phyloP scores from a whole-genome alignment of 805 yeast genomes.

The Myxozyma nipponensis region DNA sequence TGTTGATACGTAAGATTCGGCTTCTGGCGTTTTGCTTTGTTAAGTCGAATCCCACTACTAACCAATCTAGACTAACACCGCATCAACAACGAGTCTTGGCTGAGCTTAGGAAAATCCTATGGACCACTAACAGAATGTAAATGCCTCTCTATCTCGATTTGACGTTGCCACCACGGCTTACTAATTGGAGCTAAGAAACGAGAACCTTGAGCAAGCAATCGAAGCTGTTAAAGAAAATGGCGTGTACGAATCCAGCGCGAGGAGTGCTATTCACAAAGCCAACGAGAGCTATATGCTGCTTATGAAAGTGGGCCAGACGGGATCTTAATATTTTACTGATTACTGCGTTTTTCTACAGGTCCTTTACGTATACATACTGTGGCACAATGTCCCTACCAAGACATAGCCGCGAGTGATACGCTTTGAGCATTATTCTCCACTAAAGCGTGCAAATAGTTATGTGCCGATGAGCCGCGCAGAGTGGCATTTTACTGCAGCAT shows the following conservation, averaged over 20 bases:
- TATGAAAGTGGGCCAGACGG: neutral
- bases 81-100: neutral
- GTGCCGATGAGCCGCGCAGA: no score
- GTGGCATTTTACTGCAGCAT: no score
- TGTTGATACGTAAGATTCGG: neutral
- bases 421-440: no score
- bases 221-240: neutral
- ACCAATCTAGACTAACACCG: neutral
- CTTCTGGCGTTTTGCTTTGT: neutral
- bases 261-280: neutral
- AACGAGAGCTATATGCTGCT: neutral
- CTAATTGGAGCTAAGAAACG: neutral
- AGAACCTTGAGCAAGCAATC: neutral
- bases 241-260: neutral
- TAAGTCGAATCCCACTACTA: no score
- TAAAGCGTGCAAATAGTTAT: no score
- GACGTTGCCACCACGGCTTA: no score
- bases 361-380: no score
- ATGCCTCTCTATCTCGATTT: no score
- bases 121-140: neutral
- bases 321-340: no score
- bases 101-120: neutral
- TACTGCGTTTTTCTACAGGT: no score
- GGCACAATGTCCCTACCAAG: no score
- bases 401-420: no score